These are phyloP conservation scores for Ophiosphaerella narmari DNA, from an alignment of 2,329 filamentous ascomycete species.

Conservation along the genomic window DNA sequence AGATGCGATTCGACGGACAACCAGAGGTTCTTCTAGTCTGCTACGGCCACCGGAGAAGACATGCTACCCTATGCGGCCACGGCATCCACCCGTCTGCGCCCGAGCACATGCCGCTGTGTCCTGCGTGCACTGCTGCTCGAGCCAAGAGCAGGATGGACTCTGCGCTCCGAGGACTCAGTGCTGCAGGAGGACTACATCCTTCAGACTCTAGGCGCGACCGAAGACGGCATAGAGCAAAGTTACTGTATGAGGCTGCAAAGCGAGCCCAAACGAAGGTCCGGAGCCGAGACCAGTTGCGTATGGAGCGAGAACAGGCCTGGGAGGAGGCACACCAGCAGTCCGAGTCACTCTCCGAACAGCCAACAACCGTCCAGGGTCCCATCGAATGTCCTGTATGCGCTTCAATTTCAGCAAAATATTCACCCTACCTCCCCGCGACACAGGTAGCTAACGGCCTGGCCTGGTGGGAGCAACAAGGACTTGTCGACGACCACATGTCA, in stretches of 20 bases:
- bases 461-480: constrained; percentile 32
- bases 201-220: constrained; percentile 15
- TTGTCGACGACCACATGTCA: constrained; percentile 7
- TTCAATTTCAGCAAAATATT: constrained; percentile 9
- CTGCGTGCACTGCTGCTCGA: constrained; percentile 15
- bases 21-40: constrained; percentile 2
- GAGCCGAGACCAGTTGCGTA: constrained; percentile 21
- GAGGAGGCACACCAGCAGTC: constrained; percentile 18
- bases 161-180: constrained; percentile 13
- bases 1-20: constrained; percentile 1
- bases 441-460: constrained; percentile 10
- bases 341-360: constrained; percentile 4
- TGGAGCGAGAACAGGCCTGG: constrained; percentile 29
- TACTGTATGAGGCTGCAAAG: constrained; percentile 17
- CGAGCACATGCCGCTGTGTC: constrained; percentile 23
- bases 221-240: constrained; percentile 26
- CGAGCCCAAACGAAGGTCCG: constrained; percentile 14
- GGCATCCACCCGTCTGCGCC: constrained; percentile 24
- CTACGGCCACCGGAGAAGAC: constrained; percentile 13
- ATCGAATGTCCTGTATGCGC: constrained; percentile 16
- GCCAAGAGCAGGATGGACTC: constrained; percentile 19
- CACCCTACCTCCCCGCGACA: constrained; percentile 7
- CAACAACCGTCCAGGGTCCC: constrained; percentile 9
- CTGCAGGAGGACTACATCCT: constrained; percentile 18
- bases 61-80: constrained; percentile 30